These are phyloP conservation scores for Celoporthe dispersa DNA, from an alignment of 2,329 filamentous ascomycete species.

Conservation along the genomic window DNA sequence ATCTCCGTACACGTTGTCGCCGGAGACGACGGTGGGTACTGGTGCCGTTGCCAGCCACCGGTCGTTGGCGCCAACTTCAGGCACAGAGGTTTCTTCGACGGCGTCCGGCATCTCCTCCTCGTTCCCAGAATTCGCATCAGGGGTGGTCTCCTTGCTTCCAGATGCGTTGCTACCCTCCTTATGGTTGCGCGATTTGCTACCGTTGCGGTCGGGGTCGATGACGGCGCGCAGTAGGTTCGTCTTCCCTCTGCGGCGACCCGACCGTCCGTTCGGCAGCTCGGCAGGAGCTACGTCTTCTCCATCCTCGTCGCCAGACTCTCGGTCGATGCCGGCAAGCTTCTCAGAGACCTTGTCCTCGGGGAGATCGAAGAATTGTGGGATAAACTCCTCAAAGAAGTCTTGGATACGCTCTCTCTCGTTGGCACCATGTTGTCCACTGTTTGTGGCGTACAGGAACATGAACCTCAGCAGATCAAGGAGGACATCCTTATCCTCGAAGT, in stretches of 20 bases:
- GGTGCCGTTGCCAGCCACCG: conserved; percentile 68
- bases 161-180: conserved; percentile 81
- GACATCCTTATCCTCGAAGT: conserved; percentile 73
- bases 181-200: conserved; percentile 70
- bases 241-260: conserved; percentile 72
- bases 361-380: conserved; percentile 77
- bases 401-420: conserved; percentile 75
- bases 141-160: conserved; percentile 86
- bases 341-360: conserved; percentile 71
- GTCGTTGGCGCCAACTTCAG: conserved; percentile 65
- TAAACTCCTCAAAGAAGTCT: conserved; percentile 77
- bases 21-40: conserved; percentile 56
- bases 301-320: conserved; percentile 76
- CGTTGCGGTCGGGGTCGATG: conserved; percentile 76
- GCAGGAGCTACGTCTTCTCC: conserved; percentile 73
- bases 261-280: conserved; percentile 70
- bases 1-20: conserved; percentile 61
- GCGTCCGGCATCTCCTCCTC: conserved; percentile 76
- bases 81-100: conserved; percentile 58
- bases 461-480: conserved; percentile 65
- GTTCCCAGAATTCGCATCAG: conserved; percentile 76
- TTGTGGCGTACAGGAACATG: conserved; percentile 67
- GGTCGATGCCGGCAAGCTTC: conserved; percentile 69
- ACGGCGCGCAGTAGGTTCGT: conserved; percentile 83
- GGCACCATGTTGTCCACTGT: conserved; percentile 71